phyloP scores from a whole-genome alignment of 2,329 filamentous ascomycete species.

The Talaromyces sp. region DNA sequence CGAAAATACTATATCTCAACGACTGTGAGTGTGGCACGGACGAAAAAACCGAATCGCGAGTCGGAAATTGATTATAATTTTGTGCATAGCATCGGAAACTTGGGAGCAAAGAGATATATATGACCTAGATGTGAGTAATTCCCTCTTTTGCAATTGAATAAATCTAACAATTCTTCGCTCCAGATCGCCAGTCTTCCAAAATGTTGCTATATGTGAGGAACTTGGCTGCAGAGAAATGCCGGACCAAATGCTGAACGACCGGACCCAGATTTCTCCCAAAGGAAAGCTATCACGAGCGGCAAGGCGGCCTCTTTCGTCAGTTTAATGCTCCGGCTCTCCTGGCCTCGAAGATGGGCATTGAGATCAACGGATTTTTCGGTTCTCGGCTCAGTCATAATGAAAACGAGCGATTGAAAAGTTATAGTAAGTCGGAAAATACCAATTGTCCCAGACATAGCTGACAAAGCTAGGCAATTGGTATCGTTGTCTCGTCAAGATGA shows the following conservation, averaged over 20 bases:
- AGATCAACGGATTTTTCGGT: conserved; percentile 9
- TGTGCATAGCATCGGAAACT: background rate
- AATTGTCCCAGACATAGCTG: background rate
- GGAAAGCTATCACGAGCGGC: background rate
- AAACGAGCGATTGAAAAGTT: conserved; percentile 3
- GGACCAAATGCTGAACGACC: background rate
- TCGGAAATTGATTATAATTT: background rate
- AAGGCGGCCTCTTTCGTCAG: conserved; percentile 2
- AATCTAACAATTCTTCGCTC: background rate
- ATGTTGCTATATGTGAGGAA: conserved; percentile 8
- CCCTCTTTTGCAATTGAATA: background rate
- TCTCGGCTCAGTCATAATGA: conserved; percentile 4
- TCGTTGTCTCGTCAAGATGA: conserved; percentile 11
- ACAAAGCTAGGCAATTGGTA: conserved; percentile 9
- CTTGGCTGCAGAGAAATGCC: background rate
- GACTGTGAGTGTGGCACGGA: background rate
- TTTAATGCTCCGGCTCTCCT: conserved; percentile 9
- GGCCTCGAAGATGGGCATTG: conserved; percentile 5
- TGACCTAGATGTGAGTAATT: background rate
- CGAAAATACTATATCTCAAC: background rate
- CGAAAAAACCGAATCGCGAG: background rate
- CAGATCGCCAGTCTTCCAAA: conserved; percentile 6
- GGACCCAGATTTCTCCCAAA: conserved; percentile 5
- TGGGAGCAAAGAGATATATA: background rate
- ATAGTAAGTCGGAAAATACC: conserved; percentile 4